phyloP scores from a whole-genome alignment of 2,329 filamentous ascomycete species.

The Arthrinium phaeospermum region DNA sequence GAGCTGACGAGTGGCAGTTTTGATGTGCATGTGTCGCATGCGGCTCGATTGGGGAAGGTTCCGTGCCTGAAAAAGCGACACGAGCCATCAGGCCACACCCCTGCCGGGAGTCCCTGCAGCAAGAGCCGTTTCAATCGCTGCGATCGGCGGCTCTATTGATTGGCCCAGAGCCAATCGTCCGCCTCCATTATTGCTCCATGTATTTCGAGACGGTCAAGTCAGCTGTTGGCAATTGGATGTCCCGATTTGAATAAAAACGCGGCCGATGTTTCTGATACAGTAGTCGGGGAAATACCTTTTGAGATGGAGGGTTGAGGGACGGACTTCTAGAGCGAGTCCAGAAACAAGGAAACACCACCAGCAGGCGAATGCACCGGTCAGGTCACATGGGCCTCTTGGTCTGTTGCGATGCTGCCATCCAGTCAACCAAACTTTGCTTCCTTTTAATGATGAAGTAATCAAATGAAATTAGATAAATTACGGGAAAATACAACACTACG shows the following conservation, averaged over 20 bases:
- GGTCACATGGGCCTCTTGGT: neutral
- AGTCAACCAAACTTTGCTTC: neutral
- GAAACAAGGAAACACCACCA: neutral
- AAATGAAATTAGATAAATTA: slow-evolving; percentile 7
- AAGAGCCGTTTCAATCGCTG: slow-evolving; percentile 20
- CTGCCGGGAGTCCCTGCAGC: slow-evolving; percentile 10
- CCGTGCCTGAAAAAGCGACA: slow-evolving; percentile 5
- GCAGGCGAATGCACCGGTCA: too few species aligned
- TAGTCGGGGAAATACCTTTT: neutral
- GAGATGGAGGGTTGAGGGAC: neutral
- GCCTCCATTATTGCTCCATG: neutral
- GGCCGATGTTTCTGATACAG: neutral
- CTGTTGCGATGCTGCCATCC: neutral
- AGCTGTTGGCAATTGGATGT: neutral
- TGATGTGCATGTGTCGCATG: slow-evolving; percentile 12
- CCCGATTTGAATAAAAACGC: neutral
- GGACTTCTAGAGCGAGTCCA: neutral
- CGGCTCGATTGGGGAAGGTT: slow-evolving; percentile 15
- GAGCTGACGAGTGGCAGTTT: slow-evolving; percentile 5
- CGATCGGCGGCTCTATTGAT: slow-evolving; percentile 19
- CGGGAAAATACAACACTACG: neutral
- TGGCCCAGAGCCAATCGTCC: slow-evolving; percentile 11
- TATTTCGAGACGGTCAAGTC: neutral
- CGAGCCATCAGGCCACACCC: neutral
- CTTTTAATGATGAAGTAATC: neutral